Evolutionary conservation across 2,329 filamentous ascomycete genomes (phyloP).

Genomic region (Stemphylium beticola): DNA sequence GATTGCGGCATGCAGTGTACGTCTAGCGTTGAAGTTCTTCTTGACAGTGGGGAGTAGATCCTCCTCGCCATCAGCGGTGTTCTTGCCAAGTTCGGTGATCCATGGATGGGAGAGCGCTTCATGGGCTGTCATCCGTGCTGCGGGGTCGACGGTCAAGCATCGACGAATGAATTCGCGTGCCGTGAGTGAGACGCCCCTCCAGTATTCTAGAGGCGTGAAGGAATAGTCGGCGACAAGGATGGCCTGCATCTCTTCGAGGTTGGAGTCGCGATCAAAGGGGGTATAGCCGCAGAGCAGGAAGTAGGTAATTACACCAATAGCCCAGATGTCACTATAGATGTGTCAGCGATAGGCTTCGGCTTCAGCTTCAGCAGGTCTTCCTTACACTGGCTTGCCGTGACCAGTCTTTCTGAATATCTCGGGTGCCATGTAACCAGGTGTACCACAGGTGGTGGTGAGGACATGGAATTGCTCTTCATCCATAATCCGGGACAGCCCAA

Average conservation of each 20-base stretch:
- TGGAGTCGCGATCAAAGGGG: slow-evolving; percentile 94
- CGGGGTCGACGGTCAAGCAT: slow-evolving; percentile 90
- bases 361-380: neutral
- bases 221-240: slow-evolving; percentile 96
- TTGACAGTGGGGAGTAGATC: slow-evolving; percentile 70
- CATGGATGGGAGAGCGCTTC: slow-evolving; percentile 71
- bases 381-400: slow-evolving; percentile 91
- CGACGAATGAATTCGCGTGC: slow-evolving; percentile 89
- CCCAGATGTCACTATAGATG: slow-evolving; percentile 80
- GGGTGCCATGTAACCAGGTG: slow-evolving; percentile 97
- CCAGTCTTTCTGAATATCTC: slow-evolving; percentile 99
- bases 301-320: slow-evolving; percentile 97
- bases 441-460: slow-evolving; percentile 95
- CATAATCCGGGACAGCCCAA: slow-evolving; percentile 96
- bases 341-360: slow-evolving; percentile 15
- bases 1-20: slow-evolving; percentile 70
- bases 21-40: slow-evolving; percentile 72
- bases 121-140: slow-evolving; percentile 87
- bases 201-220: slow-evolving; percentile 94
- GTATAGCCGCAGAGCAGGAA: slow-evolving; percentile 98
- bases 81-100: slow-evolving; percentile 64
- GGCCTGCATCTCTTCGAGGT: slow-evolving; percentile 99
- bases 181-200: slow-evolving; percentile 85
- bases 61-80: slow-evolving; percentile 48
- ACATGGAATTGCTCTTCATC: slow-evolving; percentile 99